Base-by-base conservation (phyloP, 805 yeast genomes). In the Ogataea pilisensis region DNA sequence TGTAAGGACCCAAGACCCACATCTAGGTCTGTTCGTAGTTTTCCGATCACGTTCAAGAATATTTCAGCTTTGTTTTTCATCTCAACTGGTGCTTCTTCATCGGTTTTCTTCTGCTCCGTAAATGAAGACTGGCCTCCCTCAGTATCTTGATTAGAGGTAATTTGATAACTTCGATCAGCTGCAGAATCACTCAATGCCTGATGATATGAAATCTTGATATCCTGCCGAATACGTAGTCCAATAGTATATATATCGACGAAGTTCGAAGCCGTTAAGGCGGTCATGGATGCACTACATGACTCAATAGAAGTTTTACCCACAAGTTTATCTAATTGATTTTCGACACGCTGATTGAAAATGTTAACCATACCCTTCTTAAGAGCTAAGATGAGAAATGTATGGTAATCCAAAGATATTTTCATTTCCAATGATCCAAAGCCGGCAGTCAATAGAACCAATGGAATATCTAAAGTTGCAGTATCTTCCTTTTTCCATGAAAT, bases 201-300 rank as follows among this genome's bases (percentile, higher is more conserved):
- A 34, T 72, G 75, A 56, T 89, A 89, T 0, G 93, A 83, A 2
- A 76, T 69, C 46, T 72, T 73, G 49, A 78, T 82, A 47, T 87
- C 95, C 50, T 82, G 85, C 29, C 78, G 70, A 68, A 89, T 80
- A 50, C 95, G 70, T 37, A 74, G 61, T 16, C 86, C 64, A 2
- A 93, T 80, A 41, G 80, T 80, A 53, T 77, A 75, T 34, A 93
- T 81, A 60, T 90, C 96, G 48, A 82, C 70, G 24, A 87, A 67
- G 53, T 85, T 88, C 0, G 96, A 82, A 0, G 93, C 93, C 0
- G 95, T 82, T 54, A 93, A 70, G 0, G 95, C 88, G 0, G 98
- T 90, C 44, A 84, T 67, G 53, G 76, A 87, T 2, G 86, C 54
- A 42, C 76, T 77, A 13, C 82, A 68, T 0, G 76, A 65, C 2